Percentiles rank a stretch among this genome's conserved stretches.
Conservation (phyloP, 768 basidiomycete species). For the Termitomyces sp. region DNA sequence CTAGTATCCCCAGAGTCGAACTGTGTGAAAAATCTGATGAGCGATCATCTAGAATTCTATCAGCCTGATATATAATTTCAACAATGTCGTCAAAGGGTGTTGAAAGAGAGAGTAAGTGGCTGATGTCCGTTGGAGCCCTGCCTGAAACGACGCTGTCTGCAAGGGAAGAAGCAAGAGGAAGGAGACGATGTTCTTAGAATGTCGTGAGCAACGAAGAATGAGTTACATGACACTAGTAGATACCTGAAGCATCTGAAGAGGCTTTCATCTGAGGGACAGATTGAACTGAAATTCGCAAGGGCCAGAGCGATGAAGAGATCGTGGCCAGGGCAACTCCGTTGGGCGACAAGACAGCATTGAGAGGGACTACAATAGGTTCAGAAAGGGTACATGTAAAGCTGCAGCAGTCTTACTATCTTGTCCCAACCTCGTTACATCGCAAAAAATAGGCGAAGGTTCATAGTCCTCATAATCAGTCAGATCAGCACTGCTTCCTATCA, state of each 20-base stretch:
- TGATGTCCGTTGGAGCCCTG: constrained; percentile 52
- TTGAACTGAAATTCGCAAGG: constrained; percentile 35
- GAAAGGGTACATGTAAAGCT: neutral
- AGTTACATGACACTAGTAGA: neutral
- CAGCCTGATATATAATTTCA: constrained; percentile 40
- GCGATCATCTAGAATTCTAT: constrained; percentile 39
- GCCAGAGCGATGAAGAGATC: constrained; percentile 37
- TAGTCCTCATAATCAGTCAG: constrained; percentile 45
- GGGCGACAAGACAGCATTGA: constrained; percentile 50
- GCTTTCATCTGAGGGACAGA: constrained; percentile 31
- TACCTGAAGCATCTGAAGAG: constrained; percentile 11
- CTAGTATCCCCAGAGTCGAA: constrained; percentile 38
- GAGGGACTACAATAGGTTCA: constrained; percentile 40
- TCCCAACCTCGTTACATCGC: constrained; percentile 33
- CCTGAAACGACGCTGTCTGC: constrained; percentile 43
- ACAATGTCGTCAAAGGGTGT: constrained; percentile 35
- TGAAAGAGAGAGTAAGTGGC: constrained; percentile 44
- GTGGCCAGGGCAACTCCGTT: constrained; percentile 54
- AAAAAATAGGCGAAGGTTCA: constrained; percentile 41
- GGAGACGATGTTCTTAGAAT: constrained; percentile 7
- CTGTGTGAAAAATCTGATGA: constrained; percentile 31
- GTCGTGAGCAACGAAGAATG: neutral
- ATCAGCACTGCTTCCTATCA: constrained; percentile 37
- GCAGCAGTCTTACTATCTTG: constrained; percentile 39
- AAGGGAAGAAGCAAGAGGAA: constrained; percentile 22